phyloP scores from a whole-genome alignment of 768 basidiomycete genomes.

The Leccinellum rugosiceps region DNA sequence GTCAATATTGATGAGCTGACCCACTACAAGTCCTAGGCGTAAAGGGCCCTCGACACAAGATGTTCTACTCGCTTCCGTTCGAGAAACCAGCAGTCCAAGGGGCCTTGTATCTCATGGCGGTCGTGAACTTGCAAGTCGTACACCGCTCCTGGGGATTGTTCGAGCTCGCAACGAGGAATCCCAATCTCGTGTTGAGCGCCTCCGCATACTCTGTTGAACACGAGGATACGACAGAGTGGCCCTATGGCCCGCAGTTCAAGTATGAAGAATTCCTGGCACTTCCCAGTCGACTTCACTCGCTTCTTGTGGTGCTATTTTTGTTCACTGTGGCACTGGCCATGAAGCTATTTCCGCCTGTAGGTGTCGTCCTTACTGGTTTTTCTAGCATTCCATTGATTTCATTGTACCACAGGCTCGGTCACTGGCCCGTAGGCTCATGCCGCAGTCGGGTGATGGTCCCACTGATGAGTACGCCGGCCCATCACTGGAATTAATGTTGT shows the following conservation, averaged over 20 bases:
- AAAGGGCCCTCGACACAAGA: slow-evolving; percentile 24
- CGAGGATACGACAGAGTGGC: slow-evolving; percentile 15
- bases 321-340: slow-evolving; percentile 24
- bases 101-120: slow-evolving; percentile 42
- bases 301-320: slow-evolving; percentile 37
- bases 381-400: not conserved
- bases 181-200: slow-evolving; percentile 11
- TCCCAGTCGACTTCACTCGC: slow-evolving; percentile 38
- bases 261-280: slow-evolving; percentile 70
- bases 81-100: slow-evolving; percentile 35
- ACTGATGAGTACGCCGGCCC: slow-evolving; percentile 49
- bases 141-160: slow-evolving; percentile 56
- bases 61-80: slow-evolving; percentile 39
- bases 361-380: slow-evolving; percentile 11
- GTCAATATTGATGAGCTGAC: not conserved
- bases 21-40: slow-evolving; percentile 30
- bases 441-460: slow-evolving; percentile 60
- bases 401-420: slow-evolving; percentile 42
- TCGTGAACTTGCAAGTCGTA: slow-evolving; percentile 46
- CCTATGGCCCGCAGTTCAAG: slow-evolving; percentile 69
- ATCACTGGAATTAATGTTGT: not conserved
- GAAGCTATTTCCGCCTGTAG: slow-evolving; percentile 35
- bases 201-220: slow-evolving; percentile 16
- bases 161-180: slow-evolving; percentile 28
- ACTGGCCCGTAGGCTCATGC: slow-evolving; percentile 48